Percentiles rank a stretch among this genome's conserved stretches.
These are phyloP conservation scores for Pichia insulana DNA, from an alignment of 805 yeast genomes.

Conservation along the genomic window DNA sequence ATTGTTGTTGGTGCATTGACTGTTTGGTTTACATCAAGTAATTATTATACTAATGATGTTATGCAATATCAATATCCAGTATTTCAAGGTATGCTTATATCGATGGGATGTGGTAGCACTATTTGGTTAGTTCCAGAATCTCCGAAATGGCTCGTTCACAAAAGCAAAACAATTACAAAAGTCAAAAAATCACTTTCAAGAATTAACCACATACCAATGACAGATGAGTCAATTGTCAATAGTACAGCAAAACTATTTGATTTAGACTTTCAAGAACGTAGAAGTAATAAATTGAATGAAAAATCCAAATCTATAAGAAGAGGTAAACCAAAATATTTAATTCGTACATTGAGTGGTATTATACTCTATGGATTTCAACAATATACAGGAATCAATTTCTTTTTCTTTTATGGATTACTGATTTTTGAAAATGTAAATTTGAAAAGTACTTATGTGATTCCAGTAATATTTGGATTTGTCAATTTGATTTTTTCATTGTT, in stretches of 20 bases:
- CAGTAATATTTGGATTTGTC: slow-evolving; percentile 46
- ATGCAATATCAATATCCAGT: slow-evolving; percentile 21
- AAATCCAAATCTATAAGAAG: slow-evolving; percentile 13
- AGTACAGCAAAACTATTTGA: slow-evolving; percentile 18
- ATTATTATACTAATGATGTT: slow-evolving; percentile 2
- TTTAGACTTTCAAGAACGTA: background rate
- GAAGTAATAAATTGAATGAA: background rate
- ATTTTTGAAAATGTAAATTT: slow-evolving; percentile 46
- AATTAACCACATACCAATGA: slow-evolving; percentile 13
- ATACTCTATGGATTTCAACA: slow-evolving; percentile 32
- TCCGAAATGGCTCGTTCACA: slow-evolving; percentile 23
- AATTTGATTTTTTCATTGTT: slow-evolving; percentile 45
- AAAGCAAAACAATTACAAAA: slow-evolving; percentile 3
- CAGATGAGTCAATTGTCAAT: slow-evolving; percentile 17
- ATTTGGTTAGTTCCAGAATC: slow-evolving; percentile 29
- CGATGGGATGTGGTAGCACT: slow-evolving; percentile 5
- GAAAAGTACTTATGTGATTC: slow-evolving; percentile 44
- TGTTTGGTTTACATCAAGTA: slow-evolving; percentile 14
- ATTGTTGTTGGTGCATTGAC: slow-evolving; percentile 25
- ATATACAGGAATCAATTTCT: slow-evolving; percentile 57
- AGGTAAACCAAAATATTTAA: slow-evolving; percentile 25
- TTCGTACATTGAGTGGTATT: slow-evolving; percentile 25
- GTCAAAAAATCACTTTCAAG: slow-evolving; percentile 18
- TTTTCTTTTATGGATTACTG: slow-evolving; percentile 58
- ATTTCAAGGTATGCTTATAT: slow-evolving; percentile 11